A percentile compares a stretch with the other conserved stretches of the same genome.
Conservation (phyloP, 768 basidiomycete species). For the Hericium coralloides region DNA sequence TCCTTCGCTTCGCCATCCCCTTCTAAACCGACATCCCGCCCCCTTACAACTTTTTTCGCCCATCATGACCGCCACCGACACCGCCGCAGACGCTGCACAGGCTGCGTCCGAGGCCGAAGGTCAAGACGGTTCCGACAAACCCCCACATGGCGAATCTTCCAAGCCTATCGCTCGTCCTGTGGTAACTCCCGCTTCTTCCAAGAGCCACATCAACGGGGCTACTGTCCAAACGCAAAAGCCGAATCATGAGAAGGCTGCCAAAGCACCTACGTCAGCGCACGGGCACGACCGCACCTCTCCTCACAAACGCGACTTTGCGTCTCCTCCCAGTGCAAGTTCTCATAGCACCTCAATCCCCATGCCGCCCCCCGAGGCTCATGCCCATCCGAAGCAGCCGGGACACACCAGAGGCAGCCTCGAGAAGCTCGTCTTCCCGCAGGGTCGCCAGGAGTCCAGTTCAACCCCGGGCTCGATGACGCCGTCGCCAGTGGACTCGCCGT, state of each 20-base stretch:
- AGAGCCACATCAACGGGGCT: background rate
- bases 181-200: constrained; percentile 4
- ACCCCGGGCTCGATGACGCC: constrained; percentile 33
- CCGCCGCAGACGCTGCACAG: constrained; percentile 43
- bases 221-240: constrained; percentile 1
- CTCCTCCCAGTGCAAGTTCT: background rate
- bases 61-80: constrained; percentile 34
- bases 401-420: constrained; percentile 37
- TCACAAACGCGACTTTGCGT: background rate
- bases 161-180: background rate
- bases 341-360: constrained; percentile 31
- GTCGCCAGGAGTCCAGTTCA: constrained; percentile 18
- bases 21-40: constrained; percentile 18
- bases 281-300: background rate
- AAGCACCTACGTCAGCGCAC: background rate
- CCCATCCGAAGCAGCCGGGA: constrained; percentile 43
- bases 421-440: constrained; percentile 18
- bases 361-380: constrained; percentile 40
- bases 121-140: constrained; percentile 45
- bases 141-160: constrained; percentile 29
- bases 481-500: constrained; percentile 36
- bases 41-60: constrained; percentile 5
- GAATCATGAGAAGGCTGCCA: background rate
- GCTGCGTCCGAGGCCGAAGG: constrained; percentile 40
- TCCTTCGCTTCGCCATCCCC: constrained; percentile 12